These are phyloP conservation scores for Boletus sp. DNA, from an alignment of 768 basidiomycete genomes.

Conservation along the genomic window DNA sequence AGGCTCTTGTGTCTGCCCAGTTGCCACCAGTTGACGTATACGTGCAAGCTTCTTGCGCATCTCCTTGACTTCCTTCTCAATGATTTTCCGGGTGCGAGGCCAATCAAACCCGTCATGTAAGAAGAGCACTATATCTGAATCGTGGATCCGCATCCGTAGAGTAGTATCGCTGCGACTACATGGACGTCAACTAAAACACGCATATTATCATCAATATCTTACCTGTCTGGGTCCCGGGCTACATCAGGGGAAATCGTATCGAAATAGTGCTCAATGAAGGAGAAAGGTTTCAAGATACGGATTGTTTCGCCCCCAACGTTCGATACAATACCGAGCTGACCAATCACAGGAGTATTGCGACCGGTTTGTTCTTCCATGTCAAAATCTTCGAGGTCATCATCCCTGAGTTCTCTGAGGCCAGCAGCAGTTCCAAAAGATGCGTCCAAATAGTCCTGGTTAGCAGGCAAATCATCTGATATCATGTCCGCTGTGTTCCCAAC, in stretches of 20 bases:
- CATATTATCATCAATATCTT: conserved; percentile 19
- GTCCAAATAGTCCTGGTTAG: conserved; percentile 85
- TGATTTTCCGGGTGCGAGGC: conserved; percentile 76
- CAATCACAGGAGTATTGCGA: conserved; percentile 14
- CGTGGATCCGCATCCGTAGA: conserved; percentile 53
- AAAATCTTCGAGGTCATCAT: conserved; percentile 74
- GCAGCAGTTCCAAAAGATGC: conserved; percentile 77
- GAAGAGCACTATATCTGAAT: conserved; percentile 64
- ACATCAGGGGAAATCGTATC: conserved; percentile 59
- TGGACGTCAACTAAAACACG: conserved; percentile 4
- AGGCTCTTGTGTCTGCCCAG: conserved; percentile 82
- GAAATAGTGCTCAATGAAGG: conserved; percentile 72
- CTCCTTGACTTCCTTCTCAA: conserved; percentile 85
- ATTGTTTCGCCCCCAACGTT: conserved; percentile 83
- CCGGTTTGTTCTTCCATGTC: conserved; percentile 32
- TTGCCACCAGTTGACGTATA: conserved; percentile 89
- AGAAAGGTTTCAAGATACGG: conserved; percentile 67
- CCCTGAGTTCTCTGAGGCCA: conserved; percentile 67
- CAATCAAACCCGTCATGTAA: conserved; percentile 97
- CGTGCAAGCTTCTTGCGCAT: conserved; percentile 84
- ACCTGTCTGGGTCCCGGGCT: conserved; percentile 47
- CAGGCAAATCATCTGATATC: conserved; percentile 89
- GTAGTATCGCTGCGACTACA: conserved; percentile 46
- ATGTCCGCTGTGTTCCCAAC: conserved; percentile 82
- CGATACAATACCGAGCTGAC: conserved; percentile 48